phyloP scores from a whole-genome alignment of 2,329 filamentous ascomycete genomes.

The Botrytis paeoniae region DNA sequence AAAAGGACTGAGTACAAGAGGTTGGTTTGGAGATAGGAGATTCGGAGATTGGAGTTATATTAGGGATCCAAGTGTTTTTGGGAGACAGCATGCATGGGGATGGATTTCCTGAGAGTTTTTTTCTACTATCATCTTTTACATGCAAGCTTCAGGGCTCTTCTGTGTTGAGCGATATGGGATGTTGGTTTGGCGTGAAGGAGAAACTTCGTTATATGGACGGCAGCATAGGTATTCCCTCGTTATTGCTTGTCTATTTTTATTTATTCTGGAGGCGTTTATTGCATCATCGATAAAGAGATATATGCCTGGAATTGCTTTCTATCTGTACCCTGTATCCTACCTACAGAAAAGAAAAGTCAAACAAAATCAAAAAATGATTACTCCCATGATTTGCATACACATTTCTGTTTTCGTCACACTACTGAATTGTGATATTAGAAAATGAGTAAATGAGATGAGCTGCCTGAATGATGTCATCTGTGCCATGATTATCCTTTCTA shows the following conservation, averaged over 20 bases:
- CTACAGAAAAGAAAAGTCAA: neutral
- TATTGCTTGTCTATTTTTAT: neutral
- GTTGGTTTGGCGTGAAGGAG: conserved; percentile 1
- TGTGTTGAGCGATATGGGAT: neutral
- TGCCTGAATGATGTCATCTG: neutral
- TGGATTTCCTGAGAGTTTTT: neutral
- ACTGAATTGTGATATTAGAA: neutral
- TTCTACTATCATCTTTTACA: neutral
- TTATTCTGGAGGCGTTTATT: neutral
- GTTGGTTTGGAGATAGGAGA: neutral
- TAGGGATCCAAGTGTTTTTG: neutral
- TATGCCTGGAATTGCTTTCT: neutral
- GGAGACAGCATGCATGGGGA: neutral
- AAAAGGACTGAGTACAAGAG: conserved; percentile 4
- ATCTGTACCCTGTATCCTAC: conserved; percentile 8
- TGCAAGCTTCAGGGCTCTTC: neutral
- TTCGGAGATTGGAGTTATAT: conserved; percentile 10
- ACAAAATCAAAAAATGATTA: conserved; percentile 1
- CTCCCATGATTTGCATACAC: neutral
- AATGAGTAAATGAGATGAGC: neutral
- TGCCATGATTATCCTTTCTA: neutral
- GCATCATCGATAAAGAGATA: conserved; percentile 8
- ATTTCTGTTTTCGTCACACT: neutral
- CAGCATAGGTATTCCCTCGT: neutral
- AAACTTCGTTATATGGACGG: neutral